These are phyloP conservation scores for Sugiyamaella chiloensis DNA, from an alignment of 805 yeast genomes.

Conservation along the genomic window DNA sequence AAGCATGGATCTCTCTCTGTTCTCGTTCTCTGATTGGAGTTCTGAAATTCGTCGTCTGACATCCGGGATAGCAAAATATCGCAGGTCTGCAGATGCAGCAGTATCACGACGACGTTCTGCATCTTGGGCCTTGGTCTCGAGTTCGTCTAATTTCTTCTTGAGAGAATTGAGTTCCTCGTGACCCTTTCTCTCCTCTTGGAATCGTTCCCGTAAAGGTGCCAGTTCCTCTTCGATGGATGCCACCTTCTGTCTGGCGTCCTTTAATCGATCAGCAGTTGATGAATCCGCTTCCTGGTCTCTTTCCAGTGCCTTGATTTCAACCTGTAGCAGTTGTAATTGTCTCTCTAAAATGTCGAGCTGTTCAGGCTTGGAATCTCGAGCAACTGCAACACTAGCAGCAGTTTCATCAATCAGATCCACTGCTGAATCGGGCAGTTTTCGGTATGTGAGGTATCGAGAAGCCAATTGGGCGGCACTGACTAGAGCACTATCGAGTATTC, in stretches of 20 bases:
- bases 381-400: constrained; percentile 96
- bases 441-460: constrained; percentile 87
- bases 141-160: constrained; percentile 86
- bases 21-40: constrained; percentile 75
- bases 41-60: constrained; percentile 68
- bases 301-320: constrained; percentile 94
- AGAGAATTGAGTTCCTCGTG: constrained; percentile 87
- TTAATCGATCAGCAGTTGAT: constrained; percentile 81
- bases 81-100: constrained; percentile 89
- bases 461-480: constrained; percentile 95
- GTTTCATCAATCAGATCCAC: constrained; percentile 94
- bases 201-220: constrained; percentile 80
- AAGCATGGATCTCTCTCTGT: constrained; percentile 61
- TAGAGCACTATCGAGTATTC: constrained; percentile 90
- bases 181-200: constrained; percentile 81
- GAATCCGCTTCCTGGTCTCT: constrained; percentile 86
- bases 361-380: constrained; percentile 97
- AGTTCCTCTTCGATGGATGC: constrained; percentile 84
- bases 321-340: constrained; percentile 84
- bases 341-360: constrained; percentile 92
- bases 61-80: constrained; percentile 97
- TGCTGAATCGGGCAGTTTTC: constrained; percentile 96
- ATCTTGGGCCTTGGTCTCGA: constrained; percentile 88
- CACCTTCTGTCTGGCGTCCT: constrained; percentile 70
- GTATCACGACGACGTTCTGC: constrained; percentile 97